These are phyloP conservation scores for Trametes cubensis DNA, from an alignment of 768 basidiomycete species.

Conservation along the genomic window DNA sequence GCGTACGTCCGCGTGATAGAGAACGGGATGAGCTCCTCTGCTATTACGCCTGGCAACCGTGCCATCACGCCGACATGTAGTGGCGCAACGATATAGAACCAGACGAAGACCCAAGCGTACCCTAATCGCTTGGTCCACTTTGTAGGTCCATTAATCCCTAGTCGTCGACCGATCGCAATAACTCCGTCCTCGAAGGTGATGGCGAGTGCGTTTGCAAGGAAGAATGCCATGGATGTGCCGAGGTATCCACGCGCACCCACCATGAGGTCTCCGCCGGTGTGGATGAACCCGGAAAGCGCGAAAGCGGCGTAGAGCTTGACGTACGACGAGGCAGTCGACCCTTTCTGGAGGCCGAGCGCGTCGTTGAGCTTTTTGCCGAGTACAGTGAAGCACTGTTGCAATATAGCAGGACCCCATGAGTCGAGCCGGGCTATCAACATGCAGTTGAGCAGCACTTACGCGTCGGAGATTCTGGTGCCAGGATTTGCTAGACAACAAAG, in stretches of 20 bases:
- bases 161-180: constrained; percentile 23
- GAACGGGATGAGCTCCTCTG: constrained; percentile 1
- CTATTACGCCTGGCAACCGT: neutral
- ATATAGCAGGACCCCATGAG: too few species aligned
- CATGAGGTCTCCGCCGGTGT: constrained; percentile 38
- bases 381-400: constrained; percentile 30
- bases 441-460: constrained; percentile 25
- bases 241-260: constrained; percentile 16
- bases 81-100: constrained; percentile 9
- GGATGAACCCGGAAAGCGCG: constrained; percentile 39
- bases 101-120: constrained; percentile 15
- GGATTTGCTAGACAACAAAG: constrained; percentile 29
- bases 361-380: constrained; percentile 31
- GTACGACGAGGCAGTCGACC: constrained; percentile 32
- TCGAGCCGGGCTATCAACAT: neutral
- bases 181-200: constrained; percentile 40
- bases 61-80: constrained; percentile 8
- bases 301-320: constrained; percentile 41
- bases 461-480: constrained; percentile 44
- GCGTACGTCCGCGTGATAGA: constrained; percentile 3
- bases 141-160: neutral
- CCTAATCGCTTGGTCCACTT: neutral
- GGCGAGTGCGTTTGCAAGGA: constrained; percentile 35
- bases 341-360: constrained; percentile 28
- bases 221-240: constrained; percentile 31